These are phyloP conservation scores for Rubroboletus satanas DNA, from an alignment of 768 basidiomycete species.

Conservation along the genomic window DNA sequence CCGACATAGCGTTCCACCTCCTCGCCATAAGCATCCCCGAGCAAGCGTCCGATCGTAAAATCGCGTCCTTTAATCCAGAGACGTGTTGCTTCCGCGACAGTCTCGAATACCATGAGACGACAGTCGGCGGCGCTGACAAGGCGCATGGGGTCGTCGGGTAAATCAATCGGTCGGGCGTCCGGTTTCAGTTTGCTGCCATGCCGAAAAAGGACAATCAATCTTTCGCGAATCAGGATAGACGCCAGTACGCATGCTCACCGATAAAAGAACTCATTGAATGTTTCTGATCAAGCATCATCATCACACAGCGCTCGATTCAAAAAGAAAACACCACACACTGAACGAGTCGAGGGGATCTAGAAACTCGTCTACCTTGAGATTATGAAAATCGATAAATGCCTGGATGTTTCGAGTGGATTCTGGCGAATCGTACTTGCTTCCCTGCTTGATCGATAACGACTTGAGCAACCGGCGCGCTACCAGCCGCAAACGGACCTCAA, in stretches of 20 bases:
- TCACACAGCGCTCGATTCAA: background rate
- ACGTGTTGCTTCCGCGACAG: conserved; percentile 76
- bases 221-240: background rate
- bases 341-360: conserved; percentile 79
- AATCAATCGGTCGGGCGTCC: conserved; percentile 69
- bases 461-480: conserved; percentile 65
- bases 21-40: conserved; percentile 73
- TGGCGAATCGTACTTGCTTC: conserved; percentile 85
- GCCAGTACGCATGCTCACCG: conserved; percentile 36
- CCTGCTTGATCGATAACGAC: conserved; percentile 90
- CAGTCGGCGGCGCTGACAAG: conserved; percentile 93
- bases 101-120: conserved; percentile 92
- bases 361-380: conserved; percentile 78
- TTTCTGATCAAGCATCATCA: conserved; percentile 45
- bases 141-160: conserved; percentile 67
- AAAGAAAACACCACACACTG: conserved; percentile 45
- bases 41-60: conserved; percentile 74
- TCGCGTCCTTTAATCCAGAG: conserved; percentile 98
- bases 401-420: conserved; percentile 83
- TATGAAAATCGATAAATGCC: conserved; percentile 86
- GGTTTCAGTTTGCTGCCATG: conserved; percentile 75
- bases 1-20: conserved; percentile 70
- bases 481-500: conserved; percentile 43
- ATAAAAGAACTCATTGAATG: conserved; percentile 93
- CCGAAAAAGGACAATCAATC: background rate